Percentiles rank a stretch among this genome's conserved stretches.
Evolutionary conservation across 495 filamentous ascomycete genomes (phyloP).

Genomic region (Hypoxylon trugodes): DNA sequence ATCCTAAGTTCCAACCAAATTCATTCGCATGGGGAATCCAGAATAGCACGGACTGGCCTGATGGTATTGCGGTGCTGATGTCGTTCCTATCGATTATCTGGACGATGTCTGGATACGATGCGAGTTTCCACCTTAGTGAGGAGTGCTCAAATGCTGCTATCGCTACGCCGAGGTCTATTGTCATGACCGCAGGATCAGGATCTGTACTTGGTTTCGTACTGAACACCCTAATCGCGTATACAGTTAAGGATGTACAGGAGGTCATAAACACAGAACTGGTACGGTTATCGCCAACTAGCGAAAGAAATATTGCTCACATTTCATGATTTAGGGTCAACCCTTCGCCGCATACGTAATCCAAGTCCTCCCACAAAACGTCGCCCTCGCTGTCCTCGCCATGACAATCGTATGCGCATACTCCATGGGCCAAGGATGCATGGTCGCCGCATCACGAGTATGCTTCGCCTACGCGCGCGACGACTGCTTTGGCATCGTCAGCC

Average conservation of each 20-base stretch:
- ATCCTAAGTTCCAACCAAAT: conserved; percentile 69
- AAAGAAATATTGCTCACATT: not conserved
- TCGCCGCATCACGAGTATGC: conserved; percentile 79
- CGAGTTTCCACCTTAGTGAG: conserved; percentile 78
- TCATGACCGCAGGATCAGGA: conserved; percentile 73
- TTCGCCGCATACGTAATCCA: conserved; percentile 80
- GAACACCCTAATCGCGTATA: conserved; percentile 83
- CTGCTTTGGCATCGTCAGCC: conserved; percentile 71
- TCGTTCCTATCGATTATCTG: conserved; percentile 73
- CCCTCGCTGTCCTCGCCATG: conserved; percentile 71
- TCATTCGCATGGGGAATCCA: conserved; percentile 76
- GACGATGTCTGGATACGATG: conserved; percentile 71
- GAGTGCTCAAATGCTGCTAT: conserved; percentile 81
- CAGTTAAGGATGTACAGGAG: conserved; percentile 70
- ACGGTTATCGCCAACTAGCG: not conserved
- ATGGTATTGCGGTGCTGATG: conserved; percentile 78
- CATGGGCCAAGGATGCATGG: conserved; percentile 87
- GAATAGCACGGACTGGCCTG: conserved; percentile 73
- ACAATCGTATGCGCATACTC: conserved; percentile 81
- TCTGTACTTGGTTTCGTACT: conserved; percentile 78
- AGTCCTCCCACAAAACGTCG: conserved; percentile 69
- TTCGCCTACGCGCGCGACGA: conserved; percentile 84
- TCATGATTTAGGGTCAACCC: conserved; percentile 65
- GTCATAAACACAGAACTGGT: conserved; percentile 67
- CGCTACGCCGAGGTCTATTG: conserved; percentile 79